A percentile compares a stretch with the other conserved stretches of the same genome.
Evolutionary conservation across 208 protist genomes (phyloP).

Genomic region (Leishmania guyanensis): DNA sequence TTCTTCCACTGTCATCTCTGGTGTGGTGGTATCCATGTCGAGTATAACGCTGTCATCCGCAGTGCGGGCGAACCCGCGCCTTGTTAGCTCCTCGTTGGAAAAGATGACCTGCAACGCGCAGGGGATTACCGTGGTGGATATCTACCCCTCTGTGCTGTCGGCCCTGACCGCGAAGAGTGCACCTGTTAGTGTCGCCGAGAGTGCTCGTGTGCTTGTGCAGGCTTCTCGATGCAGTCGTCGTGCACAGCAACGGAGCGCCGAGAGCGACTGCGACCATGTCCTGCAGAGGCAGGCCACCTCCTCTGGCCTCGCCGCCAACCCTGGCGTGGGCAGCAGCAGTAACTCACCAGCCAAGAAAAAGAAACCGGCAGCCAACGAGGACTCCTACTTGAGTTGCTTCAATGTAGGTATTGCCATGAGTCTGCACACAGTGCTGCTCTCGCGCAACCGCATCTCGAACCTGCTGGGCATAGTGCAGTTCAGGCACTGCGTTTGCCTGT

Average conservation of each 20-base stretch:
- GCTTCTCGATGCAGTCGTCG: background rate
- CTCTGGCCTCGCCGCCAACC: background rate
- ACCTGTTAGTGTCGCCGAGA: conserved; percentile 21
- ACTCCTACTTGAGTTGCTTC: conserved; percentile 34
- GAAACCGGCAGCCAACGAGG: conserved; percentile 1
- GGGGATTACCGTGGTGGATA: conserved; percentile 73
- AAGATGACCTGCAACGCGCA: conserved; percentile 67
- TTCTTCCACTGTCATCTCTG: background rate
- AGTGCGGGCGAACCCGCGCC: conserved; percentile 45
- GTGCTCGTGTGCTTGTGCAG: conserved; percentile 16
- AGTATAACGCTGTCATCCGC: conserved; percentile 41
- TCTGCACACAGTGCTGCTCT: conserved; percentile 80
- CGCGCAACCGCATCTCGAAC: conserved; percentile 65
- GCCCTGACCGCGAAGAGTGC: conserved; percentile 46
- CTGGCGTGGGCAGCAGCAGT: background rate
- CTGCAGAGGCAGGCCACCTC: background rate
- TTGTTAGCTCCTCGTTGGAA: conserved; percentile 67
- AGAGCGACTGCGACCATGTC: background rate
- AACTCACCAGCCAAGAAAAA: background rate
- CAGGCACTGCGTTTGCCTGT: conserved; percentile 75
- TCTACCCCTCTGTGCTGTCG: conserved; percentile 56
- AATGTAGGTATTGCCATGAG: conserved; percentile 74
- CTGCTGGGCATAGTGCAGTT: conserved; percentile 83
- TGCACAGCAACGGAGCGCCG: background rate
- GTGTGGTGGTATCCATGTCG: conserved; percentile 20